A percentile compares a stretch with the other conserved stretches of the same genome.
Conservation (phyloP, 2,329 filamentous ascomycete species). For the Colletotrichum filicis region DNA sequence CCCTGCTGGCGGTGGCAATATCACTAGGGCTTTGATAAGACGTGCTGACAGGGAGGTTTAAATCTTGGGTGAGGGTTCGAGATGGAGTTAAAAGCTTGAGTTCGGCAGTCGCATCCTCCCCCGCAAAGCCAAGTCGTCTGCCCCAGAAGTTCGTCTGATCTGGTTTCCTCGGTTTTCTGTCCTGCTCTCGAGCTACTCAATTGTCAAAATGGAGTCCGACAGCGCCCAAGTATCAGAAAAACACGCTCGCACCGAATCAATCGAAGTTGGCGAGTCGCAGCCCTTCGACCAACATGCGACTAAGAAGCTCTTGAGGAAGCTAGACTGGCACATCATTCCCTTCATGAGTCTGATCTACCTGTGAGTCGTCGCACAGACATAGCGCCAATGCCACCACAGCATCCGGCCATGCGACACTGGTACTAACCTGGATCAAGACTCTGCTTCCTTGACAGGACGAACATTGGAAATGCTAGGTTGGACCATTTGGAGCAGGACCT, state of each 20-base stretch:
- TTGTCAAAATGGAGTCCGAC: slow-evolving; percentile 1
- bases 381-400: slow-evolving; percentile 44
- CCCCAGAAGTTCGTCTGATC: not conserved
- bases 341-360: slow-evolving; percentile 65
- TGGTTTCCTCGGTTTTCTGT: not conserved
- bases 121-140: not conserved
- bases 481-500: slow-evolving; percentile 35
- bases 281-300: slow-evolving; percentile 40
- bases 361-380: slow-evolving; percentile 37
- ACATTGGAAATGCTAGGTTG: slow-evolving; percentile 35
- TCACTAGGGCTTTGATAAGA: slow-evolving; percentile 20
- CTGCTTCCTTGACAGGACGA: slow-evolving; percentile 35
- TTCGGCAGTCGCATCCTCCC: slow-evolving; percentile 2
- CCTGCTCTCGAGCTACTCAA: not conserved
- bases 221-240: slow-evolving; percentile 16
- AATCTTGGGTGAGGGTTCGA: not conserved
- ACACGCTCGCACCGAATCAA: slow-evolving; percentile 9
- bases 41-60: slow-evolving; percentile 7
- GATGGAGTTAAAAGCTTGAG: slow-evolving; percentile 29
- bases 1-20: slow-evolving; percentile 12
- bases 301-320: slow-evolving; percentile 58
- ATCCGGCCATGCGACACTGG: slow-evolving; percentile 51
- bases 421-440: slow-evolving; percentile 46
- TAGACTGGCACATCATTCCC: slow-evolving; percentile 63
- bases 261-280: slow-evolving; percentile 24